Evolutionary conservation across 306 rosid species (phyloP).

Genomic region (Quercus aquifolioides): DNA sequence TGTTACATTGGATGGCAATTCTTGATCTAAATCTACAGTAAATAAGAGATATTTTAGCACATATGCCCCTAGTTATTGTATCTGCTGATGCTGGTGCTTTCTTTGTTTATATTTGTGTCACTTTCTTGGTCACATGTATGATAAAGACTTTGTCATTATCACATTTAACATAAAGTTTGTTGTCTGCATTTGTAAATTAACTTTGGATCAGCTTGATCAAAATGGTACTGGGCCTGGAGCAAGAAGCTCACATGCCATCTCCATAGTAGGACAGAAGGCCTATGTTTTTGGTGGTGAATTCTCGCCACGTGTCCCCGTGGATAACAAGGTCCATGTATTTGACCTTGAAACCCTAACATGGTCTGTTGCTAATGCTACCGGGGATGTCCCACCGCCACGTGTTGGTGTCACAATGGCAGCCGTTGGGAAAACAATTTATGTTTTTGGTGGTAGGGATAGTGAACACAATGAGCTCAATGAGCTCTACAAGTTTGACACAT

Average conservation of each 20-base stretch:
- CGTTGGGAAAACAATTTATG: constrained; percentile 61
- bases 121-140: not conserved
- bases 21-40: not conserved
- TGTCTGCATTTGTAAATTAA: not conserved
- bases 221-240: constrained; percentile 68
- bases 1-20: too few relatives aligned
- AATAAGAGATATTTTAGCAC: not conserved
- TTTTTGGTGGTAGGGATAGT: constrained; percentile 81
- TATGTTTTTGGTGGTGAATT: constrained; percentile 90
- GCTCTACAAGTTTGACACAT: constrained; percentile 71
- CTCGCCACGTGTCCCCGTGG: constrained; percentile 82
- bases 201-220: constrained; percentile 55
- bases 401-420: constrained; percentile 76
- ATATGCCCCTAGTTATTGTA: not conserved
- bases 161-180: not conserved
- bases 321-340: constrained; percentile 65
- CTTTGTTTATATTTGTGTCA: not conserved
- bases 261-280: constrained; percentile 64
- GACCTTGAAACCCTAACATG: constrained; percentile 55
- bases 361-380: constrained; percentile 50
- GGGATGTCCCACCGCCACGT: constrained; percentile 74
- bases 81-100: not conserved
- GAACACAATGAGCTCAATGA: constrained; percentile 82
- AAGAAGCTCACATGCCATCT: constrained; percentile 86
- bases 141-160: not conserved